Percentiles rank a stretch among this genome's conserved stretches.
phyloP scores from a whole-genome alignment of 176 grass and related monocot species.

The Oryza australiensis region DNA sequence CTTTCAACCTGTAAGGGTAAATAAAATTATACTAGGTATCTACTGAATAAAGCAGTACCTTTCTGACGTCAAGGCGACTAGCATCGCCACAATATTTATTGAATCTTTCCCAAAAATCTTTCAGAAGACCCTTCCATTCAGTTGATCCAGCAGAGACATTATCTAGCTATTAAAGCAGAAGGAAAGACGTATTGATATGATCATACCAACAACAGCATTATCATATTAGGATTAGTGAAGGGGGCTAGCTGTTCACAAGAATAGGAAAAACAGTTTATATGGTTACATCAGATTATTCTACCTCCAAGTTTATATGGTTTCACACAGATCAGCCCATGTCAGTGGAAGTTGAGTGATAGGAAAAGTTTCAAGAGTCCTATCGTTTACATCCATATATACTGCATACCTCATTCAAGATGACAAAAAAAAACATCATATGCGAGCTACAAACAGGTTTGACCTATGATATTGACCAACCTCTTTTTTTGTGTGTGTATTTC shows the following conservation, averaged over 20 bases:
- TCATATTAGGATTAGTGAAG: not conserved
- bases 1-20: not conserved
- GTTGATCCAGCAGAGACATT: slow-evolving; percentile 92
- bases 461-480: not conserved
- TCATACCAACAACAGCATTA: slow-evolving; percentile 7
- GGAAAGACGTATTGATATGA: slow-evolving; percentile 31
- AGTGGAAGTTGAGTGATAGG: not conserved
- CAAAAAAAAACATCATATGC: too few species aligned
- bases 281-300: not conserved
- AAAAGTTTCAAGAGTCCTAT: not conserved
- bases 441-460: too few species aligned
- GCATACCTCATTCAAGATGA: not conserved
- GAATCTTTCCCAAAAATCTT: slow-evolving; percentile 89
- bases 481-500: not conserved
- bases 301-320: not conserved
- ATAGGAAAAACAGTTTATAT: too few species aligned
- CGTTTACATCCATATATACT: not conserved
- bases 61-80: slow-evolving; percentile 56
- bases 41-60: slow-evolving; percentile 52
- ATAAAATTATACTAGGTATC: not conserved
- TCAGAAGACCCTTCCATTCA: slow-evolving; percentile 90
- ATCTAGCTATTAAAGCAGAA: slow-evolving; percentile 68
- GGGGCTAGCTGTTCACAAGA: not conserved
- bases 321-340: not conserved
- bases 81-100: slow-evolving; percentile 77